A percentile compares a stretch with the other conserved stretches of the same genome.
Conservation (phyloP, 371 early-diverging fungal genomes). For the Mortierella sp. region DNA sequence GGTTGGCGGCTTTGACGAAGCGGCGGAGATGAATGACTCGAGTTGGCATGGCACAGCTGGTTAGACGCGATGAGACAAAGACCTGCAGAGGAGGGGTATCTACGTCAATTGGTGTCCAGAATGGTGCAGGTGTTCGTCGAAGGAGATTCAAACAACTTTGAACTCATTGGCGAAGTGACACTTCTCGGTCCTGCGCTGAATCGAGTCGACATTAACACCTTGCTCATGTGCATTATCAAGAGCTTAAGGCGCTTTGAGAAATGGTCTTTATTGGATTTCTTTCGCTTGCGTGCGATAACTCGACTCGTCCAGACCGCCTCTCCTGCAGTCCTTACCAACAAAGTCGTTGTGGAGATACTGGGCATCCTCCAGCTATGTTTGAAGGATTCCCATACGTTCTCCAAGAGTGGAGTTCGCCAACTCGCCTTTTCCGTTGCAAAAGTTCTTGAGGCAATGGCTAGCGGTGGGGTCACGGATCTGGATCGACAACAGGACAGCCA, state of each 20-base stretch:
- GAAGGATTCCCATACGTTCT: not conserved
- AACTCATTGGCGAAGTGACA: not conserved
- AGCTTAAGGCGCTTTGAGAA: not conserved
- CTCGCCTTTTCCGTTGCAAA: not conserved
- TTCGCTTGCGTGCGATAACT: not conserved
- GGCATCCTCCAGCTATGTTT: not conserved
- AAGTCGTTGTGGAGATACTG: not conserved
- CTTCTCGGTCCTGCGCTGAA: not conserved
- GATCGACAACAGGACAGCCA: not conserved
- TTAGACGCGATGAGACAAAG: not conserved
- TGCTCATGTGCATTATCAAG: not conserved
- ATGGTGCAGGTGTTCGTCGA: not conserved
- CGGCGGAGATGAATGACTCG: too few relatives aligned
- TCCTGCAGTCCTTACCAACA: not conserved
- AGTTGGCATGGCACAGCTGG: not conserved
- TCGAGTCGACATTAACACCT: not conserved
- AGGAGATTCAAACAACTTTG: too few relatives aligned
- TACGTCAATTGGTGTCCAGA: not conserved
- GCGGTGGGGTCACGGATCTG: not conserved
- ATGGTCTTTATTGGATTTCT: not conserved
- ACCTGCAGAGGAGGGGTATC: not conserved
- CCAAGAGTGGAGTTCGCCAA: not conserved
- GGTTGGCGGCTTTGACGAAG: not conserved
- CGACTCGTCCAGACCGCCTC: not conserved
- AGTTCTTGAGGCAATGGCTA: conserved; percentile 15